Percentiles rank a stretch among this genome's conserved stretches.
Conservation (phyloP, 306 rosid species). For the Alnus glutinosa region DNA sequence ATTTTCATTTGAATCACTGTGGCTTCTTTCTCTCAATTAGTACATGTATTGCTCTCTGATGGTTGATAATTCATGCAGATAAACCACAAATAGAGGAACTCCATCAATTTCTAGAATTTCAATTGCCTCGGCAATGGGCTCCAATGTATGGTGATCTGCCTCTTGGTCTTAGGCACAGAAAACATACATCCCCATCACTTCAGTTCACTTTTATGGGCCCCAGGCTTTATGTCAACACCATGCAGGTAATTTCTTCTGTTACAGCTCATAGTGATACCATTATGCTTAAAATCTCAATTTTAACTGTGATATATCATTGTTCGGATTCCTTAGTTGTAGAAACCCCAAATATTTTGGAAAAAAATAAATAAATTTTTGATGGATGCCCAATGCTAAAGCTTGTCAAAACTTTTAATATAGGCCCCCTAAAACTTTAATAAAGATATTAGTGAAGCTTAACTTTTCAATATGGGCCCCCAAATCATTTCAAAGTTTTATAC, state of each 20-base stretch:
- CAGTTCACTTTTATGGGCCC: constrained; percentile 85
- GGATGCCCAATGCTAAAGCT: too few relatives aligned
- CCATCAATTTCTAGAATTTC: constrained; percentile 83
- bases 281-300: background rate
- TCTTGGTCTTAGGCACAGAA: constrained; percentile 61
- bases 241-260: constrained; percentile 51
- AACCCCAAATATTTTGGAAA: too few relatives aligned
- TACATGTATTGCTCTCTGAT: constrained; percentile 8
- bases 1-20: background rate
- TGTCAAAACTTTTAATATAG: too few relatives aligned
- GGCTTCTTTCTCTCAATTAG: background rate
- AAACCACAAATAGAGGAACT: constrained; percentile 91
- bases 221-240: constrained; percentile 81
- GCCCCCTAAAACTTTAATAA: too few relatives aligned
- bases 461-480: too few relatives aligned
- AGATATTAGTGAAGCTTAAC: too few relatives aligned
- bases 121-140: constrained; percentile 92
- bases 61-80: constrained; percentile 51
- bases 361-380: too few relatives aligned
- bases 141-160: constrained; percentile 86
- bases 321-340: background rate
- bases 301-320: background rate
- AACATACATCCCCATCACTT: constrained; percentile 62
- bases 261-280: background rate
- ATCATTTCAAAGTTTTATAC: too few relatives aligned